These are phyloP conservation scores for Paramecium tetraurelia DNA, from an alignment of 73 alveolate species.

Conservation along the genomic window DNA sequence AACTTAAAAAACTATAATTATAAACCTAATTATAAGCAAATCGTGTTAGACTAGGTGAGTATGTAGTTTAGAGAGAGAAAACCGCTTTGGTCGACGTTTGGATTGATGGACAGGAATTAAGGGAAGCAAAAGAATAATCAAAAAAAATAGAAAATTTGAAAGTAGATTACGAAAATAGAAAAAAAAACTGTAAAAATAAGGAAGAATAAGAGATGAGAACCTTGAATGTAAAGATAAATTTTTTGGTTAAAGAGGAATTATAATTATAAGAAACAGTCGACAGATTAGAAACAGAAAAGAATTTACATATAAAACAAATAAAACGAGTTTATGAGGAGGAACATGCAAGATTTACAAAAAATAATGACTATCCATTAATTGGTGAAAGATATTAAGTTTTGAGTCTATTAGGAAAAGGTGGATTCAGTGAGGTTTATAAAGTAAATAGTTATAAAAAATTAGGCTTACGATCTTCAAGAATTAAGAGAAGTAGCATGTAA, in stretches of 20 bases:
- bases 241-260: constrained; percentile 76
- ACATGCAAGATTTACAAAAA: constrained; percentile 42
- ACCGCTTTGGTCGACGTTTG: constrained; percentile 18
- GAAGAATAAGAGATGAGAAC: neutral
- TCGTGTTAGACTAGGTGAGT: constrained; percentile 4
- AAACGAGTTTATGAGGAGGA: constrained; percentile 76
- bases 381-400: constrained; percentile 64
- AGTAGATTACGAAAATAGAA: neutral
- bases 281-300: constrained; percentile 75
- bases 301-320: constrained; percentile 66
- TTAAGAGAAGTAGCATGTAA: constrained; percentile 72
- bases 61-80: neutral
- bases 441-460: neutral
- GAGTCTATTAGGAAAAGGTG: constrained; percentile 70
- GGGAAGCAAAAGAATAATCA: neutral
- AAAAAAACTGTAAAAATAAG: neutral
- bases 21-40: neutral
- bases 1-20: neutral
- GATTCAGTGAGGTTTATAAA: constrained; percentile 74
- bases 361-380: constrained; percentile 57
- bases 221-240: constrained; percentile 27
- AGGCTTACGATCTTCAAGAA: constrained; percentile 68
- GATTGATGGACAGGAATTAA: constrained; percentile 12
- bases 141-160: neutral
- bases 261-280: constrained; percentile 69